Evolutionary conservation across 1,284 basidiomycete species (phyloP).

Genomic region (Cryptococcus sp.): DNA sequence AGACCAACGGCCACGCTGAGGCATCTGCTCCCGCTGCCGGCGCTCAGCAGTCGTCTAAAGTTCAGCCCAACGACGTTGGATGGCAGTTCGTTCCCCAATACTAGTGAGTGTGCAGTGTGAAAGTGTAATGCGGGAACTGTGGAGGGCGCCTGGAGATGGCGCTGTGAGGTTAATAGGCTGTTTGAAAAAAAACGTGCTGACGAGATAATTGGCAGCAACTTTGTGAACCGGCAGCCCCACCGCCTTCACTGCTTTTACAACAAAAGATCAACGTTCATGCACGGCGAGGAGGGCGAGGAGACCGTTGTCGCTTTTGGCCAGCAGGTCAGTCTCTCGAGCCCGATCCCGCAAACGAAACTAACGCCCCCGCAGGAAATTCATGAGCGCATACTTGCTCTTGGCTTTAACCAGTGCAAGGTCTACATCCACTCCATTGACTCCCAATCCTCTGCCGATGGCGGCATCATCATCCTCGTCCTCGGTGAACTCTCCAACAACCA

Average conservation of each 20-base stretch:
- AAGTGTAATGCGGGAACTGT: no score
- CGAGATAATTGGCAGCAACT: constrained; percentile 57
- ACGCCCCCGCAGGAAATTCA: constrained; percentile 78
- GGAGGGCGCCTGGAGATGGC: no score
- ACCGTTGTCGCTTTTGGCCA: constrained; percentile 80
- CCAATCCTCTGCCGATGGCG: constrained; percentile 86
- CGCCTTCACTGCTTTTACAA: constrained; percentile 99
- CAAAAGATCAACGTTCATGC: constrained; percentile 93
- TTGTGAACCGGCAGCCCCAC: constrained; percentile 95
- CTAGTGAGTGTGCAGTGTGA: constrained; percentile 55
- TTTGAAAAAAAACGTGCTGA: constrained; percentile 11
- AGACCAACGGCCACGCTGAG: constrained; percentile 38
- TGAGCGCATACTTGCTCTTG: constrained; percentile 88
- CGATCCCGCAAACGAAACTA: constrained; percentile 4
- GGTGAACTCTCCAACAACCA: constrained; percentile 96
- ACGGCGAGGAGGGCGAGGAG: constrained; percentile 94
- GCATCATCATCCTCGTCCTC: constrained; percentile 98
- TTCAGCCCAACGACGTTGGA: constrained; percentile 60
- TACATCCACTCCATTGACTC: constrained; percentile 94
- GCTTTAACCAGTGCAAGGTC: constrained; percentile 95
- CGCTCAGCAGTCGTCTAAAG: constrained; percentile 24
- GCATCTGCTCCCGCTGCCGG: constrained; percentile 20
- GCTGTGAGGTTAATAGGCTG: neutral
- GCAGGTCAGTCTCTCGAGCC: constrained; percentile 59
- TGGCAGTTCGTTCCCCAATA: constrained; percentile 97